Percentiles rank a stretch among this genome's conserved stretches.
phyloP scores from a whole-genome alignment of 2,329 filamentous ascomycete genomes.

The Monilinia laxa region DNA sequence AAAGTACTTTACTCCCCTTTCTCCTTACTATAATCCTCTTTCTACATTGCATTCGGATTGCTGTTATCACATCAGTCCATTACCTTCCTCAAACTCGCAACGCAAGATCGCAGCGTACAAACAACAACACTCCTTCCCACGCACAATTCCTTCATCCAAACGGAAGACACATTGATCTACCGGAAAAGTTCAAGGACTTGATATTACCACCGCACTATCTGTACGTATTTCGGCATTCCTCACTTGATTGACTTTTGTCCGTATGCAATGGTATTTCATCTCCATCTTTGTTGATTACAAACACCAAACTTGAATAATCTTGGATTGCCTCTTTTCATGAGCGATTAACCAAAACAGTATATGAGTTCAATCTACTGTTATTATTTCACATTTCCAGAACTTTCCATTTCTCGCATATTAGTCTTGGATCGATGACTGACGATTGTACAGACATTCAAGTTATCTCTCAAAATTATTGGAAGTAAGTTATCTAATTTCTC shows the following conservation, averaged over 20 bases:
- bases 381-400: neutral
- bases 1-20: neutral
- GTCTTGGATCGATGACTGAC: neutral
- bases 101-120: neutral
- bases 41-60: neutral
- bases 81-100: neutral
- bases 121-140: neutral
- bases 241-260: neutral
- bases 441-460: constrained; percentile 9
- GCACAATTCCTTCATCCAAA: neutral
- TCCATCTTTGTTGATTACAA: constrained; percentile 10
- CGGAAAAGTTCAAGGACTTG: neutral
- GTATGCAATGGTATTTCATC: neutral
- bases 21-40: neutral
- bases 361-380: neutral
- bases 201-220: neutral
- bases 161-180: neutral
- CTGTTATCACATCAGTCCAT: neutral
- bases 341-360: neutral
- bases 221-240: constrained; percentile 9
- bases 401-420: neutral
- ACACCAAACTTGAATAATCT: constrained; percentile 11
- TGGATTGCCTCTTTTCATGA: neutral
- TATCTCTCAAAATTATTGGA: constrained; percentile 8
- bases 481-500: neutral